These are phyloP conservation scores for Mesembryanthemum crystallinum DNA, from an alignment of 148 eudicot species.

Conservation along the genomic window DNA sequence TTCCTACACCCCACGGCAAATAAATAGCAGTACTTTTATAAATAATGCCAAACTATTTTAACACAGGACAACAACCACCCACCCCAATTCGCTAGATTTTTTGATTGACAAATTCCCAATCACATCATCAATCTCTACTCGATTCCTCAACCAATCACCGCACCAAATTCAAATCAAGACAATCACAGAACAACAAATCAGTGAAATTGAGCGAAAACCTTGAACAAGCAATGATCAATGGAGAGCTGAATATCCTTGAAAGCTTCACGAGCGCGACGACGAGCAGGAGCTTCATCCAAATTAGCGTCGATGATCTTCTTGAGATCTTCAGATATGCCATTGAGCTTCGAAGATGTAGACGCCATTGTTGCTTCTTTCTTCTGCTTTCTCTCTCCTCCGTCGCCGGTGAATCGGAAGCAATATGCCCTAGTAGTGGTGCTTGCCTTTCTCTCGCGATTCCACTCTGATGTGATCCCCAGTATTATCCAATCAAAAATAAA, in stretches of 20 bases:
- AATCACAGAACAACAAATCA: neutral
- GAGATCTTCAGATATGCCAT: constrained; percentile 51
- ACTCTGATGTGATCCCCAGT: neutral
- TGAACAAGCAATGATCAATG: constrained; percentile 81
- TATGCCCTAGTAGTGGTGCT: neutral
- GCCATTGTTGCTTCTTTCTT: constrained; percentile 21
- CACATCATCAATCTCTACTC: neutral
- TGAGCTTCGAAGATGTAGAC: constrained; percentile 30
- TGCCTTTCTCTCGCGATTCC: neutral
- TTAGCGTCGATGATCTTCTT: constrained; percentile 59
- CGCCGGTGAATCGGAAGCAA: neutral
- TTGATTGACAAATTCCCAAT: too few relatives aligned
- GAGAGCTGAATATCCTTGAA: constrained; percentile 75
- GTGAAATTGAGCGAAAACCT: constrained; percentile 31
- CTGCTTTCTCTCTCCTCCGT: neutral
- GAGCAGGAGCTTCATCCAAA: constrained; percentile 65
- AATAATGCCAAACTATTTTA: neutral
- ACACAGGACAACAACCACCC: neutral
- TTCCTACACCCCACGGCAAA: too few relatives aligned
- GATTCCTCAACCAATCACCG: neutral
- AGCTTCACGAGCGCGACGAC: constrained; percentile 89
- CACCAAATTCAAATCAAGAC: neutral
- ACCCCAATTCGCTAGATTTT: neutral
- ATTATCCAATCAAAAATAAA: neutral
- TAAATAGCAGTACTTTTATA: neutral